phyloP scores from a whole-genome alignment of 108 stramenopile species.

The Schizochytrium sp. region DNA sequence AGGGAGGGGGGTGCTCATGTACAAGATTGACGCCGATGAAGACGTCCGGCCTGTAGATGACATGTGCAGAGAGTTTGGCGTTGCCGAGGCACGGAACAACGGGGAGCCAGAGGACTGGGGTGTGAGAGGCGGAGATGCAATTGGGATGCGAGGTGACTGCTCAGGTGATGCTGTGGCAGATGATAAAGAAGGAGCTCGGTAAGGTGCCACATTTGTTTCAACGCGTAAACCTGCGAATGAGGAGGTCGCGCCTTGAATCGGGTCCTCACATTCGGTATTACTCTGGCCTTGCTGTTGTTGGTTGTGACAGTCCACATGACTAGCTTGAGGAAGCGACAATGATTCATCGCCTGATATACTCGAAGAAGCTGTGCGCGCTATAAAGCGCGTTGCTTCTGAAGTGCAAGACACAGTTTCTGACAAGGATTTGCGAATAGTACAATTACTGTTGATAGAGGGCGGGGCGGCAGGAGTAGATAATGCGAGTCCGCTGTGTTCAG shows the following conservation, averaged over 20 bases:
- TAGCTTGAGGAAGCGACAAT: too few species aligned
- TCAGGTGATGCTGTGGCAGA: not conserved
- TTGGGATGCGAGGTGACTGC: not conserved
- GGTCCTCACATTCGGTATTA: too few species aligned
- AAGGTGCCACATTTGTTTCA: not conserved
- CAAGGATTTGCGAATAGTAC: not conserved
- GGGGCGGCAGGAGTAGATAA: too few species aligned
- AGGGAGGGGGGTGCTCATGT: not conserved
- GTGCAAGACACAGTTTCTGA: not conserved
- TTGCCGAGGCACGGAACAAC: too few species aligned
- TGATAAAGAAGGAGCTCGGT: too few species aligned
- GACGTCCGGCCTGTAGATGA: not conserved
- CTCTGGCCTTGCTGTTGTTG: too few species aligned
- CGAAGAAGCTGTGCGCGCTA: too few species aligned
- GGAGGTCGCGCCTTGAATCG: not conserved
- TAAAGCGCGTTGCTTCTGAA: not conserved
- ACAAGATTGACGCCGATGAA: not conserved
- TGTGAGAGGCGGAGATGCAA: not conserved
- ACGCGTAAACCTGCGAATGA: not conserved
- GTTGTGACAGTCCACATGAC: too few species aligned
- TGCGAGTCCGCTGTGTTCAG: too few species aligned
- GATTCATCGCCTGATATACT: too few species aligned
- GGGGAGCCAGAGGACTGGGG: not conserved
- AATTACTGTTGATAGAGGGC: not conserved
- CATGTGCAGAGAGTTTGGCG: not conserved